Percentiles rank a stretch among this genome's conserved stretches.
phyloP scores from a whole-genome alignment of 768 basidiomycete species.

The Boletus sp. region DNA sequence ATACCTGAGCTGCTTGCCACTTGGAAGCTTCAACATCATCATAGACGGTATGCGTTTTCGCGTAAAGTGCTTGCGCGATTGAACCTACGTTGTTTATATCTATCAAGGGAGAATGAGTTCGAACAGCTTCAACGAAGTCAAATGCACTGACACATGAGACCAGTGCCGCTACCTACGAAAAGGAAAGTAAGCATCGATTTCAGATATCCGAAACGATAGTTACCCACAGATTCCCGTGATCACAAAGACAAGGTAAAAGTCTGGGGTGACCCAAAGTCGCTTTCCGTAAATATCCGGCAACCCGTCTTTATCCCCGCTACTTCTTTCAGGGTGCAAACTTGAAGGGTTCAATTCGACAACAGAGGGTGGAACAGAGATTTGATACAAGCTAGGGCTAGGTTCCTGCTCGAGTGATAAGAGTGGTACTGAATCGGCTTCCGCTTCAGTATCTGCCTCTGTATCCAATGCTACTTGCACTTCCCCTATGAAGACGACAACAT shows the following conservation, averaged over 20 bases:
- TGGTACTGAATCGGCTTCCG: conserved; percentile 20
- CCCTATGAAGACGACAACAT: conserved; percentile 23
- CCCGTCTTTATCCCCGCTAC: conserved; percentile 20
- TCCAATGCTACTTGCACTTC: conserved; percentile 17
- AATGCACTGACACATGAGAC: conserved; percentile 63
- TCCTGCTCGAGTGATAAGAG: conserved; percentile 22
- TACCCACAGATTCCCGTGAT: conserved; percentile 58
- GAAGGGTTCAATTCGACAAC: conserved; percentile 27
- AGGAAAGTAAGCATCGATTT: not conserved
- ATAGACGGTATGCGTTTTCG: conserved; percentile 57
- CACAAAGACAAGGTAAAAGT: conserved; percentile 64
- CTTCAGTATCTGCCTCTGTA: conserved; percentile 10
- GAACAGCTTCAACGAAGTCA: not conserved
- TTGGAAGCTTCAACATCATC: conserved; percentile 65
- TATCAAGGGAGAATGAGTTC: conserved; percentile 23
- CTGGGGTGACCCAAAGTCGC: conserved; percentile 46
- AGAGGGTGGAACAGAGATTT: conserved; percentile 16
- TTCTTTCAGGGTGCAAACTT: not conserved
- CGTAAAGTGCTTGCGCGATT: conserved; percentile 67
- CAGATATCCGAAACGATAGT: not conserved
- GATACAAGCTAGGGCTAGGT: conserved; percentile 17
- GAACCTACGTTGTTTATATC: conserved; percentile 89
- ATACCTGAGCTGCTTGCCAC: conserved; percentile 86
- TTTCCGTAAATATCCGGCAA: conserved; percentile 54
- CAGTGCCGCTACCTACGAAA: conserved; percentile 63